phyloP scores from a whole-genome alignment of 129 eudicot species.

The Glebionis coronaria region DNA sequence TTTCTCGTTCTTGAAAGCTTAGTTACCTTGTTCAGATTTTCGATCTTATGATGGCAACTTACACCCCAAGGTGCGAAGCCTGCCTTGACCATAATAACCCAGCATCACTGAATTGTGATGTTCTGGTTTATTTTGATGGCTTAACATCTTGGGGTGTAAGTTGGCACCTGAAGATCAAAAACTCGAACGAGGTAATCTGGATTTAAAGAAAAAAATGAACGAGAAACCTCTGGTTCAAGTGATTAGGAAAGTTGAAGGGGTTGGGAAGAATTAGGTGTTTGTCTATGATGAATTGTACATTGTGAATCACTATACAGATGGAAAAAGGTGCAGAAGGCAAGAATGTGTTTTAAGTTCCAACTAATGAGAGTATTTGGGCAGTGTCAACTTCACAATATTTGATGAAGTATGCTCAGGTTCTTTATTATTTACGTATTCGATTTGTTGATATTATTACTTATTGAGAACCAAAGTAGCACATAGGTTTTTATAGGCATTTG shows the following conservation, averaged over 20 bases:
- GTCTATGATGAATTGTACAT: not conserved
- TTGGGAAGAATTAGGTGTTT: not conserved
- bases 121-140: not conserved
- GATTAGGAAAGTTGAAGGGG: conserved; percentile 1
- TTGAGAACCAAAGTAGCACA: too few species aligned
- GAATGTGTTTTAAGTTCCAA: too few species aligned
- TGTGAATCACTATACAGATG: not conserved
- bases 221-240: not conserved
- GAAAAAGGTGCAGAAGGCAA: too few species aligned
- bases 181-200: not conserved
- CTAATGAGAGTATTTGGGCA: too few species aligned
- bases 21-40: not conserved
- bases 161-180: not conserved
- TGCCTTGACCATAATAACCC: not conserved
- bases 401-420: too few species aligned
- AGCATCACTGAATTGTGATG: not conserved
- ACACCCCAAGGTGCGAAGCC: not conserved
- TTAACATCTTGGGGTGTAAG: not conserved
- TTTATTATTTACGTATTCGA: too few species aligned
- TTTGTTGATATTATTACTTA: too few species aligned
- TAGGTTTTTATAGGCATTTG: too few species aligned
- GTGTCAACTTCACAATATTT: too few species aligned
- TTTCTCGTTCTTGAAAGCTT: too few species aligned
- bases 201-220: not conserved
- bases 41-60: not conserved